Evolutionary conservation across 2,329 filamentous ascomycete genomes (phyloP).

Genomic region (Uncinocarpus reesii): DNA sequence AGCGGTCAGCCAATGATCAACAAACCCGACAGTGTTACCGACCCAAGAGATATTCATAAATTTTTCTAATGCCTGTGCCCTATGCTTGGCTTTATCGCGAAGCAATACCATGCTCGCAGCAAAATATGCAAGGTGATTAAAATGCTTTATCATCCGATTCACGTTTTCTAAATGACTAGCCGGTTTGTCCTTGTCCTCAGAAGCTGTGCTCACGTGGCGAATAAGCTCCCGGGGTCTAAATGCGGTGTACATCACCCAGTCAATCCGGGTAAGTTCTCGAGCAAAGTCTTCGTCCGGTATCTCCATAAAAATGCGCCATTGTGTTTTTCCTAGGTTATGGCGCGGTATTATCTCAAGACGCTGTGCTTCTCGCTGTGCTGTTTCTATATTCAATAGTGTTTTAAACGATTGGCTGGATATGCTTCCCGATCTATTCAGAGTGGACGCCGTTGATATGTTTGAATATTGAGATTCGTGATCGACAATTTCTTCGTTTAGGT

Average conservation of each 20-base stretch:
- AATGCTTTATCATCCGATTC: slow-evolving; percentile 87
- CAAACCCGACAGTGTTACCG: slow-evolving; percentile 13
- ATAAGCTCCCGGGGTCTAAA: slow-evolving; percentile 89
- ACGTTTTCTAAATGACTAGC: slow-evolving; percentile 74
- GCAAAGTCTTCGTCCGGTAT: slow-evolving; percentile 76
- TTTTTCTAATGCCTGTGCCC: slow-evolving; percentile 82
- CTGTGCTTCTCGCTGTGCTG: slow-evolving; percentile 69
- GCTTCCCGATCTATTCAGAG: slow-evolving; percentile 30
- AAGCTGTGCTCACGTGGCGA: slow-evolving; percentile 71
- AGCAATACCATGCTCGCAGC: slow-evolving; percentile 76
- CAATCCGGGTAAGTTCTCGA: slow-evolving; percentile 83
- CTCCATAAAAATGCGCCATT: slow-evolving; percentile 86
- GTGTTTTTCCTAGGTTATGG: slow-evolving; percentile 65
- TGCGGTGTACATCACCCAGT: slow-evolving; percentile 96
- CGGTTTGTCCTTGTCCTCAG: slow-evolving; percentile 43
- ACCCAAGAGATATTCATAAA: slow-evolving; percentile 77
- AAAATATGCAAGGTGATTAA: slow-evolving; percentile 76
- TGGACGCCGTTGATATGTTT: slow-evolving; percentile 33
- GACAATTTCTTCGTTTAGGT: slow-evolving; percentile 32
- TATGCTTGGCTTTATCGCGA: slow-evolving; percentile 90
- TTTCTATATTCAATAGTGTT: slow-evolving; percentile 44
- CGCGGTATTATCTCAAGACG: slow-evolving; percentile 59
- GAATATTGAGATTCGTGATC: slow-evolving; percentile 32
- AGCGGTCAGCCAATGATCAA: slow-evolving; percentile 14
- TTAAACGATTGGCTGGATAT: slow-evolving; percentile 35